These are phyloP conservation scores for Penicillium thymicola DNA, from an alignment of 2,329 filamentous ascomycete species.

Conservation along the genomic window DNA sequence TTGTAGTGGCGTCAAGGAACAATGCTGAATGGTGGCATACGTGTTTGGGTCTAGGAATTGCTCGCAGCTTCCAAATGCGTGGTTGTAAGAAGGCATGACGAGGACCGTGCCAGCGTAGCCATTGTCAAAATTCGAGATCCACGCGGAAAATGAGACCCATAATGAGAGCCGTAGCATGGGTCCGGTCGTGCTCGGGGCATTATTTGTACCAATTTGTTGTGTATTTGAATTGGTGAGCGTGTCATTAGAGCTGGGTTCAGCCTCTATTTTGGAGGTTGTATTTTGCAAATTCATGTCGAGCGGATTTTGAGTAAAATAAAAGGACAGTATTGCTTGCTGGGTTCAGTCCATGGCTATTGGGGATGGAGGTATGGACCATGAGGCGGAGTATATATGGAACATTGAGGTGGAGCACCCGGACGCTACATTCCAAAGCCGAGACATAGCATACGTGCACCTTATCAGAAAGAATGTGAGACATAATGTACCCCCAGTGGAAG, in stretches of 20 bases:
- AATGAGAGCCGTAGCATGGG: slow-evolving; percentile 22
- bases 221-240: neutral
- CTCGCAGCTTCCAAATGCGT: slow-evolving; percentile 23
- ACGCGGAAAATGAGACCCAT: slow-evolving; percentile 23
- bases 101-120: slow-evolving; percentile 24
- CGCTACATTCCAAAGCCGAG: slow-evolving; percentile 14
- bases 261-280: neutral
- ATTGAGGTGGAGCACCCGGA: neutral
- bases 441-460: slow-evolving; percentile 13
- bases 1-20: slow-evolving; percentile 24
- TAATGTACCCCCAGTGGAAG: neutral
- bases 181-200: slow-evolving; percentile 9
- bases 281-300: neutral
- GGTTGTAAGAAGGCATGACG: slow-evolving; percentile 26
- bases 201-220: neutral
- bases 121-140: slow-evolving; percentile 26
- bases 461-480: slow-evolving; percentile 17
- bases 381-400: neutral
- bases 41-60: slow-evolving; percentile 13
- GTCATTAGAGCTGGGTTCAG: neutral
- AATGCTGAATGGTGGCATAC: slow-evolving; percentile 10
- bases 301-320: neutral
- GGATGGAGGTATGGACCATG: neutral
- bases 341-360: neutral
- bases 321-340: too few relatives aligned